Evolutionary conservation across 805 yeast species (phyloP), one percentile per base, ranked within the genome.

Genomic region (Ogataea nitratoaversa): DNA sequence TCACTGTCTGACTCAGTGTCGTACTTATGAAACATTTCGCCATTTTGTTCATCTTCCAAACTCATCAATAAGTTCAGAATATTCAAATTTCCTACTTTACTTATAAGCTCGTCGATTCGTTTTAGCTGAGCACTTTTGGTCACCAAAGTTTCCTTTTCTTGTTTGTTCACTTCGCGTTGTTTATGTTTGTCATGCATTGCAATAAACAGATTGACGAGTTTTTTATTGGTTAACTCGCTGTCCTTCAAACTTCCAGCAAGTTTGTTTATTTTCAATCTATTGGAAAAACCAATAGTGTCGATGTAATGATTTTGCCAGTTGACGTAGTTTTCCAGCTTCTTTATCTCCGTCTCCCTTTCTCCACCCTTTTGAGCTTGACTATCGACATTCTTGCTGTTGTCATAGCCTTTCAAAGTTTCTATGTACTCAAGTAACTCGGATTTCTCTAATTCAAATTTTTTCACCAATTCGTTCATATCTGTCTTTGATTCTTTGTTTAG

Each of bases 401-500:
- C 20, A 11, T 32, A 31, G 5, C 18, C 29, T 29, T 50, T 50
- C 32, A 56, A 30, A 13, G 32, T 35, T 11, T 41, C 40, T 14
- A 54, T 54, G 24, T 49, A 46, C 4, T 38, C 33, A 16, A 53
- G 36, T 25, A 56, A 34, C 19, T 49, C 41, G 19, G 46, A 37
- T 27, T 51, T 57, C 31, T 62, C 65, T 13, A 22, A 36, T 37
- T 59, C 58, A 30, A 50, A 56, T 13, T 53, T 52, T 24, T 40
- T 46, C 6, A 54, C 44, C 23, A 50, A 57, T 29, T 57, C 56
- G 23, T 62, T 67, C 39, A 72, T 53, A 16, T 68, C 67, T 4
- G 60, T 65, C 37, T 65, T 52, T 38, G 67, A 72, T 39, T 70
- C 70, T 17, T 44, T 38, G 51, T 78, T 77, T 38, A 72, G 55